Percentiles rank a stretch among this genome's conserved stretches.
Conservation (phyloP, 179 eudicot genomes). For the Monotropa hypopitys region DNA sequence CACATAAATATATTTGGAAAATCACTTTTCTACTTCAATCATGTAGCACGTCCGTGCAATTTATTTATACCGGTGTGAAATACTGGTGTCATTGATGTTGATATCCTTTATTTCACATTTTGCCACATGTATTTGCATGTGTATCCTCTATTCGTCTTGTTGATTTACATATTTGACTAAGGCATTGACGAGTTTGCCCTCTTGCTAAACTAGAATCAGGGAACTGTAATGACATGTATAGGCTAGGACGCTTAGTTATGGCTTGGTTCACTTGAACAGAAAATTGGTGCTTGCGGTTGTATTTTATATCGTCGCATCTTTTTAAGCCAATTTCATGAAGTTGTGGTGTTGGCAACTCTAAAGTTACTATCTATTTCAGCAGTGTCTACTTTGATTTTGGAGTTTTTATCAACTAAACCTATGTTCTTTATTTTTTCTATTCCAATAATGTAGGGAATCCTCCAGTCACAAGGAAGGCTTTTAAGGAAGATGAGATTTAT, state of each 20-base stretch:
- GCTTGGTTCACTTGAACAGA: not conserved
- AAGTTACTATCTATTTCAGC: not conserved
- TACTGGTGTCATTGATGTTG: not conserved
- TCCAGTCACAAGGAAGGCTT: slow-evolving; percentile 90
- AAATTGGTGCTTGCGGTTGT: not conserved
- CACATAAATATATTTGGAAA: not conserved
- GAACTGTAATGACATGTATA: not conserved
- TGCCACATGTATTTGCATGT: not conserved
- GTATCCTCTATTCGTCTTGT: not conserved
- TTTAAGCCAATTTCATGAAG: not conserved
- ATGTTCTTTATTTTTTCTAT: slow-evolving; percentile 8
- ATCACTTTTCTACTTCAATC: not conserved
- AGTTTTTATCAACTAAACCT: not conserved
- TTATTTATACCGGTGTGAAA: not conserved
- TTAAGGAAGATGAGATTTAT: slow-evolving; percentile 83
- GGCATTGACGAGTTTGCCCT: not conserved
- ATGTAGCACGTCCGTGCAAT: not conserved
- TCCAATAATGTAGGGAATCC: slow-evolving; percentile 55
- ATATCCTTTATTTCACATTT: not conserved
- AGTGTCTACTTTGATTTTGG: not conserved
- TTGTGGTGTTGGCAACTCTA: not conserved
- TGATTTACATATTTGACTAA: not conserved
- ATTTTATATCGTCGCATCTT: not conserved
- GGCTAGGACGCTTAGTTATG: not conserved
- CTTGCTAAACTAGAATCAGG: not conserved